Evolutionary conservation across 1,284 basidiomycete species (phyloP), one percentile per base, ranked within the genome.

Genomic region (Fistulinella staudtii): DNA sequence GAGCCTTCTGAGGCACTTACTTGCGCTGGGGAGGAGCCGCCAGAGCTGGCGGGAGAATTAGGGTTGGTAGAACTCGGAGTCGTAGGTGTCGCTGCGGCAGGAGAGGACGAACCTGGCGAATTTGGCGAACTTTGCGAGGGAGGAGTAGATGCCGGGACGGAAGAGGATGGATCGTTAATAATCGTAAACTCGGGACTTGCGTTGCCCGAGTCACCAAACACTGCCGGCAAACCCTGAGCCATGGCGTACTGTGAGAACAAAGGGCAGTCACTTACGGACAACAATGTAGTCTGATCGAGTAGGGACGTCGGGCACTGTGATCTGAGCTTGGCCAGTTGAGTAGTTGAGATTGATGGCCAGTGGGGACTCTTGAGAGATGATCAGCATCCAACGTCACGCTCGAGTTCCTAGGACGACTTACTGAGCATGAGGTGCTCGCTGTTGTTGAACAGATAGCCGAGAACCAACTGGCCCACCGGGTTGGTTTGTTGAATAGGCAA

Each of bases 271-370:
- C 74, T 60, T 51, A 74, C 74, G 52, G 36, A 73, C 75, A 18
- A 77, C 56, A 45, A 77, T 74, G 47, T 77, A 78, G 52, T 70
- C 58, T 27, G 55, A 39, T 17, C 70, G 50, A 17, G 60, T 49
- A 21, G 61, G 53, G 1, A 85, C 79, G 33, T 70, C 47, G 8
- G 83, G 82, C 24, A 84, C 79, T 7, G 73, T 78, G 44, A 85
- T 65, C 39, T 72, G 53, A 8, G 74, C 74, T 39, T 70, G 59
- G 21, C 77, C 79, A 35, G 66, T 67, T 4, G 69, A 70, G 45
- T 84, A 68, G 41, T 67, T 65, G 66, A 85, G 78, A 45, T 71
- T 70, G 41, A 71, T 51, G 3, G 82, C 82, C 30, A 85, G 72
- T 7, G 80, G 82, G 21, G 68, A 52, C 29, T 72, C 79, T 77